Evolutionary conservation across 176 grass and related monocot genomes (phyloP).

Genomic region (Dactylis glomerata): DNA sequence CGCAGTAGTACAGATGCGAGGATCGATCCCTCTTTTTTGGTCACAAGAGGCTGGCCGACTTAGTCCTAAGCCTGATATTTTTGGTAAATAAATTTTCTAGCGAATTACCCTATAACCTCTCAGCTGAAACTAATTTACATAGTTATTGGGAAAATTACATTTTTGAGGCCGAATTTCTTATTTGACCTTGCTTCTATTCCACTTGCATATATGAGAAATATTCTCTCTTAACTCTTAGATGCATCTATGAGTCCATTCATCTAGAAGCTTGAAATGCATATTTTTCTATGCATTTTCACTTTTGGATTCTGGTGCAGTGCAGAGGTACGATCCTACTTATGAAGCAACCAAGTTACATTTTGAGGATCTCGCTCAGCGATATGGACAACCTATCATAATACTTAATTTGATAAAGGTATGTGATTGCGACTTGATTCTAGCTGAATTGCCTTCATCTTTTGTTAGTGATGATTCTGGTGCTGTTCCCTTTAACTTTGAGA

Average conservation of each 20-base stretch:
- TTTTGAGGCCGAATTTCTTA: not conserved
- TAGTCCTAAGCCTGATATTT: conserved; percentile 99
- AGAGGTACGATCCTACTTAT: conserved; percentile 98
- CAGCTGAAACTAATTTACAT: not conserved
- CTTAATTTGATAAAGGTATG: conserved; percentile 97
- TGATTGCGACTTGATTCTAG: conserved; percentile 16
- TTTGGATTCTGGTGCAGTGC: conserved; percentile 61
- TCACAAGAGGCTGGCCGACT: conserved; percentile 89
- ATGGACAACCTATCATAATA: conserved; percentile 95
- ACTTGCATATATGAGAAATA: not conserved
- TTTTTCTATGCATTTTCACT: conserved; percentile 4
- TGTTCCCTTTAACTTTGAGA: not conserved
- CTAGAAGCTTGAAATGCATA: conserved; percentile 1
- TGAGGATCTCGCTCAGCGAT: conserved; percentile 84
- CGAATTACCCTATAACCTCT: conserved; percentile 1
- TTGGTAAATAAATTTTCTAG: conserved; percentile 51
- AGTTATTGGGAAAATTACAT: conserved; percentile 6
- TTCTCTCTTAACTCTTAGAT: conserved; percentile 11
- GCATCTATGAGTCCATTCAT: not conserved
- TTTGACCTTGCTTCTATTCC: not conserved
- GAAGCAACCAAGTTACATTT: conserved; percentile 96
- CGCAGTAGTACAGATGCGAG: conserved; percentile 90
- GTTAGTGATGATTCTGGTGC: not conserved
- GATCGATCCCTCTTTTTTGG: conserved; percentile 98
- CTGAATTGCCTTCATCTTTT: not conserved